A percentile compares a stretch with the other conserved stretches of the same genome.
Evolutionary conservation across 495 filamentous ascomycete genomes (phyloP).

Genomic region (Clavariopsis aquatica): DNA sequence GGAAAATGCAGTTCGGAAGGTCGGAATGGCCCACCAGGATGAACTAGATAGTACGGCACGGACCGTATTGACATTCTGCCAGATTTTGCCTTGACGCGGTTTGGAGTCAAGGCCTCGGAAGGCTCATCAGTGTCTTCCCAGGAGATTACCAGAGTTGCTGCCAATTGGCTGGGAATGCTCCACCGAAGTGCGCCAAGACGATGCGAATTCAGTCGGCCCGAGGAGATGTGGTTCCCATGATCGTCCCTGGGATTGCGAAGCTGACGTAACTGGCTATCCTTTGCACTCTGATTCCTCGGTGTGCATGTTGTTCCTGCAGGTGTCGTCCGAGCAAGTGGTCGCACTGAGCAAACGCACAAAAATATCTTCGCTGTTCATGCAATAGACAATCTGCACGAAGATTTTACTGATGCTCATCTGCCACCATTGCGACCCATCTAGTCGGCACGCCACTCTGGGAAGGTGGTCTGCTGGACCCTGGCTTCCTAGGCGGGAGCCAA

Average conservation of each 20-base stretch:
- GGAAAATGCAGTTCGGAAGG: not conserved
- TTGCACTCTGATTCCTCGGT: not conserved
- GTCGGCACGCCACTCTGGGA: slow-evolving; percentile 24
- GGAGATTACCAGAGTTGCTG: no score
- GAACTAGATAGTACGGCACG: not conserved
- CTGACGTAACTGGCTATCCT: not conserved
- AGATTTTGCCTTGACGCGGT: no score
- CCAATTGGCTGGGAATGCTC: not conserved
- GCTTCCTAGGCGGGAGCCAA: slow-evolving; percentile 78
- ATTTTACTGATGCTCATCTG: not conserved
- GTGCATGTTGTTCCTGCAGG: not conserved
- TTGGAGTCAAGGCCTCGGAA: no score
- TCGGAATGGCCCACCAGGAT: not conserved
- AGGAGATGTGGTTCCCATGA: not conserved
- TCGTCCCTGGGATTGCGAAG: not conserved
- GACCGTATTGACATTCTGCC: no score
- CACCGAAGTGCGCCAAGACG: not conserved
- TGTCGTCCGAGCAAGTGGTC: not conserved
- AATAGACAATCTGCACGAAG: not conserved
- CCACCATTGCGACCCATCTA: slow-evolving; percentile 29
- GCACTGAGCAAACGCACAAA: not conserved
- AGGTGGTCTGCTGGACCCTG: slow-evolving; percentile 9
- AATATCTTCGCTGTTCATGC: not conserved
- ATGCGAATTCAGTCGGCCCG: not conserved
- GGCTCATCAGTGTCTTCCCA: no score